Evolutionary conservation across 2,329 filamentous ascomycete species (phyloP), one percentile per base, ranked within the genome.

Genomic region (Ophiocordyceps unilateralis): DNA sequence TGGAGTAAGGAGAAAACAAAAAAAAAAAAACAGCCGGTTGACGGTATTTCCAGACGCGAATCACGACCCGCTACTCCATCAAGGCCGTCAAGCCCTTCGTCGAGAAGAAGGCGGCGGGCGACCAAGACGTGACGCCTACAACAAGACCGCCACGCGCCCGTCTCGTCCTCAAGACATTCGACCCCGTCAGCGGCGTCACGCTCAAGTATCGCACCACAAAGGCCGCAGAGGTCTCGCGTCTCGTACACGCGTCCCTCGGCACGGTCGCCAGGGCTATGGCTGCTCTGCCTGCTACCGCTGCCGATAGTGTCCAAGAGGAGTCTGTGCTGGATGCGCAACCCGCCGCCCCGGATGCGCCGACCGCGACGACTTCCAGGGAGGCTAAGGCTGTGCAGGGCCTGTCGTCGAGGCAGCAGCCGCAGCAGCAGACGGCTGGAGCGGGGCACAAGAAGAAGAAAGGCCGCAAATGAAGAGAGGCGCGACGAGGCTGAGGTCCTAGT

Each of bases 171-270:
- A 96, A 93, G 67, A 91, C 91, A 5, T 96, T 79, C 65, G 85
- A 95, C 59, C 83, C 91, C 1, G 67, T 67, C 37, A 82, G 79
- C 43, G 91, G 91, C 55, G 79, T 81, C 45, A 81, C 81, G 47
- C 72, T 98, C 48, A 93, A 95, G 65, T 96, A 95, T 69, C 74
- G 76, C 58, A 98, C 91, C 30, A 81, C 81, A 57, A 93, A 94
- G 63, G 85, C 83, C 19, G 84, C 85, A 19, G 89, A 96, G 64
- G 87, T 98, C 10, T 81, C 82, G 21, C 71, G 91, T 23, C 64
- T 98, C 53, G 75, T 98, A 45, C 51, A 56, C 47, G 75, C 77
- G 42, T 76, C 80, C 38, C 61, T 98, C 48, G 87, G 86, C 1
- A 72, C 75, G 45, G 62, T 95, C 50, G 85, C 81, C n/a, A 71